Percentiles rank a stretch among this genome's conserved stretches.
phyloP scores from a whole-genome alignment of 2,329 filamentous ascomycete genomes.

The Paecilomyces variotii region DNA sequence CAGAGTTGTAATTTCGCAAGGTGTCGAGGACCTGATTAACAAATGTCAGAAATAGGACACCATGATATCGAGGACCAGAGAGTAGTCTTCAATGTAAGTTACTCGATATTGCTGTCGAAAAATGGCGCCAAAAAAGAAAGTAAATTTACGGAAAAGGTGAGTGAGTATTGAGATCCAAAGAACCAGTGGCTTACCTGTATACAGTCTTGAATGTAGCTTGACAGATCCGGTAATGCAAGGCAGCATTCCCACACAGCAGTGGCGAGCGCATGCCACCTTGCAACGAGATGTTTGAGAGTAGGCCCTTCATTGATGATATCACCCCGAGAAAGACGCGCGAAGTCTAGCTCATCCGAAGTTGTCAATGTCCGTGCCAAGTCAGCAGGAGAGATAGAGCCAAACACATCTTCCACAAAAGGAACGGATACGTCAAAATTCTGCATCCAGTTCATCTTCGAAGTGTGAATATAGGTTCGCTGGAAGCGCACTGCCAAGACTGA shows the following conservation, averaged over 20 bases:
- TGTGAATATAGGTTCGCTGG: conserved; percentile 25
- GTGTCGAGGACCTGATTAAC: conserved; percentile 19
- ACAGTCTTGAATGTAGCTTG: conserved; percentile 26
- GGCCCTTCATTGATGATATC: conserved; percentile 16
- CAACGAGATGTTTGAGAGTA: conserved; percentile 13
- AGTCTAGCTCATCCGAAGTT: conserved; percentile 20
- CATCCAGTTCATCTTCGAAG: conserved; percentile 26
- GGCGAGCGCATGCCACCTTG: conserved; percentile 24
- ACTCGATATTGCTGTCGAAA: neutral
- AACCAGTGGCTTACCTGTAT: conserved; percentile 20
- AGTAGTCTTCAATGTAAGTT: neutral
- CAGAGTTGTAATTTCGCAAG: conserved; percentile 28
- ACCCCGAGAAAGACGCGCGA: conserved; percentile 18
- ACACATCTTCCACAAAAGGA: conserved; percentile 26
- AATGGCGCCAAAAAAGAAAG: neutral
- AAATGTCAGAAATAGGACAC: conserved; percentile 2
- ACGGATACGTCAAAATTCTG: conserved; percentile 22
- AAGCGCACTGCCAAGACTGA: conserved; percentile 29
- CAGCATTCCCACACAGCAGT: conserved; percentile 32
- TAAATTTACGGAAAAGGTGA: neutral
- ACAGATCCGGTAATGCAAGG: conserved; percentile 24
- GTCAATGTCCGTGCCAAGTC: conserved; percentile 27
- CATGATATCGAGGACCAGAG: neutral
- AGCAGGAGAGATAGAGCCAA: conserved; percentile 21
- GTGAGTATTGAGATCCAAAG: neutral